Conservation (phyloP, 208 protist genomes). For the Trypanosoma conorhini region DNA sequence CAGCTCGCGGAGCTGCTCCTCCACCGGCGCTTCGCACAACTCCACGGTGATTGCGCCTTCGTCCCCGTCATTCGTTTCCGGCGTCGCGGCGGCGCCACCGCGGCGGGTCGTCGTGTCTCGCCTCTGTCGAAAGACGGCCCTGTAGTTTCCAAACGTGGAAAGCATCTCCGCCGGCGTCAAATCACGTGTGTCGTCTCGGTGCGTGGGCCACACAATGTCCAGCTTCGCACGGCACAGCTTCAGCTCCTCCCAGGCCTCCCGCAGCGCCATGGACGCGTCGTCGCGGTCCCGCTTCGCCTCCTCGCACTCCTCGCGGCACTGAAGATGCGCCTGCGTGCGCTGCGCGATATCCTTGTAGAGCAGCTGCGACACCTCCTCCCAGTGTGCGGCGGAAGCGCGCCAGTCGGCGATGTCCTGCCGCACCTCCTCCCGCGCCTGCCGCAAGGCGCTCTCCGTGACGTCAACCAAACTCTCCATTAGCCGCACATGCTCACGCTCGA, state of each 20-base stretch:
- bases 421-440: constrained; percentile 66
- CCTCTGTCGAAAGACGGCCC: constrained; percentile 25
- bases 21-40: constrained; percentile 33
- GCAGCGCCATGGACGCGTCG: constrained; percentile 41
- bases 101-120: background rate
- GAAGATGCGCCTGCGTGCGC: constrained; percentile 69
- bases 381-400: constrained; percentile 63
- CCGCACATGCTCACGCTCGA: constrained; percentile 74
- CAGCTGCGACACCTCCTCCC: constrained; percentile 85
- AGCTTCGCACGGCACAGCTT: constrained; percentile 68
- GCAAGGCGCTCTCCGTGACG: constrained; percentile 66
- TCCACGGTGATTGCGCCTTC: constrained; percentile 19
- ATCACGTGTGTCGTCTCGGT: constrained; percentile 59
- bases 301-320: constrained; percentile 85
- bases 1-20: constrained; percentile 71
- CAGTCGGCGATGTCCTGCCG: constrained; percentile 63
- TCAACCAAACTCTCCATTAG: constrained; percentile 81
- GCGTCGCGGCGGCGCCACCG: background rate
- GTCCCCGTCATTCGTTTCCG: constrained; percentile 6
- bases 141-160: constrained; percentile 45
- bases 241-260: constrained; percentile 44
- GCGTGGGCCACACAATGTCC: constrained; percentile 82
- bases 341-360: constrained; percentile 87
- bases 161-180: constrained; percentile 71
- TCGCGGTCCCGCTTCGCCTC: constrained; percentile 79